Conservation (phyloP, 2,329 filamentous ascomycete species). For the Calonectria hongkongensis region DNA sequence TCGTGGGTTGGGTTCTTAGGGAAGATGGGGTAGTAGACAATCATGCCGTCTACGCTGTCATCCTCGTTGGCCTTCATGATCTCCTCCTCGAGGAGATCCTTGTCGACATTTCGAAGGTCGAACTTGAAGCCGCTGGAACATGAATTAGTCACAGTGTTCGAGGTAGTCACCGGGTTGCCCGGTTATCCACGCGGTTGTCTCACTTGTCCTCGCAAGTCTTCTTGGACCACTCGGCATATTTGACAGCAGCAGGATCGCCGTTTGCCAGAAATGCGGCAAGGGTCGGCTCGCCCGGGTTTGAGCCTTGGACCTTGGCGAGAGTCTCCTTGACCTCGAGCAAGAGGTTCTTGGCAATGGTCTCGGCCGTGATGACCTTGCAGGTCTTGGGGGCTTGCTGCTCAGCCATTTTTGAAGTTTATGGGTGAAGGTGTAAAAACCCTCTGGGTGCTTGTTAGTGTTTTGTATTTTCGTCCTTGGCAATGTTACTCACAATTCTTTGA, state of each 20-base stretch:
- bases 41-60: conserved; percentile 86
- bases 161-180: conserved; percentile 45
- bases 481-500: conserved; percentile 45
- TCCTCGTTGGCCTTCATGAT: conserved; percentile 91
- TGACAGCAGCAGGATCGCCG: conserved; percentile 89
- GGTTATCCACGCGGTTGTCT: conserved; percentile 63
- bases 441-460: conserved; percentile 36
- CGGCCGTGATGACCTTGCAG: conserved; percentile 95
- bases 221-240: conserved; percentile 98
- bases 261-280: conserved; percentile 96
- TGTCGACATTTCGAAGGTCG: conserved; percentile 87
- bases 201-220: conserved; percentile 98
- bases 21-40: conserved; percentile 99
- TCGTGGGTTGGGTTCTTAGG: conserved; percentile 87
- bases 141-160: conserved; percentile 49
- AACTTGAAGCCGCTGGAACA: conserved; percentile 87
- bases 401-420: conserved; percentile 52
- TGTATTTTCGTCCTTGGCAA: conserved; percentile 20
- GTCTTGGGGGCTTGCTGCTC: conserved; percentile 72
- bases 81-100: conserved; percentile 92
- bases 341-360: conserved; percentile 88
- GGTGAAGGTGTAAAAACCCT: conserved; percentile 7
- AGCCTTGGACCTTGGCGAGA: conserved; percentile 80
- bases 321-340: conserved; percentile 86
- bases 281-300: conserved; percentile 75